Evolutionary conservation across 768 basidiomycete species (phyloP), one percentile per base, ranked within the genome.

Genomic region (Leccinum longicurvipes): DNA sequence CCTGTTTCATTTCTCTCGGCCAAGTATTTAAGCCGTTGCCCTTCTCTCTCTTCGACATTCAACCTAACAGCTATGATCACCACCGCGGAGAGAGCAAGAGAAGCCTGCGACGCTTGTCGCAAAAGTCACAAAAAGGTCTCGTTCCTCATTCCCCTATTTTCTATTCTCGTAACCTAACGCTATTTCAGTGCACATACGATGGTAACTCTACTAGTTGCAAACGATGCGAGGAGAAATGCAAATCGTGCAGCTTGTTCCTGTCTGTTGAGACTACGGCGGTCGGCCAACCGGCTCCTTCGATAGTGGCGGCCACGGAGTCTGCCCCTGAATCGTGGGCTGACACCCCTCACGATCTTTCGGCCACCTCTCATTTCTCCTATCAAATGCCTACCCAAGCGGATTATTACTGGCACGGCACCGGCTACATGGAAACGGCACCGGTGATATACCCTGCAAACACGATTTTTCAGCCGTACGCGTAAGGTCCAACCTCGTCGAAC

Each of bases 101-200:
- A 60, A 39, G 67, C 67, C n/a, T 68, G 67, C 57, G 53, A 55
- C 0, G 29, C 60, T 42, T 68, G 67, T 42, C 67, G 66, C 27
- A 58, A 19, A 39, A 67, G 63, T 14, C 67, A 67, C 51, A 68
- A 68, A 48, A 67, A 47, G 60, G 67, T 69, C n/a, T 25, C 15
- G 44, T 50, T 4, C 8, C 25, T n/a, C 9, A 32, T 9, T 12
- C 6, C 32, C 25, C 27, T 24, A 14, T 46, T 47, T 31, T 3
- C 10, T 4, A 10, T 8, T 46, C 15, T 44, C 31, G 34, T 9
- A 42, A 17, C 56, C 63, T 47, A 63, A 31, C 17, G 8, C 29
- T 15, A 5, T 15, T 24, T 5, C 31, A 68, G 67, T 68, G 67
- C 50, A 24, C 29, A 1, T 67, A 65, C 58, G 53, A 60, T 24